Evolutionary conservation across 768 basidiomycete genomes (phyloP), one percentile per base, ranked within the genome.

Genomic region (Boletus patriciae): DNA sequence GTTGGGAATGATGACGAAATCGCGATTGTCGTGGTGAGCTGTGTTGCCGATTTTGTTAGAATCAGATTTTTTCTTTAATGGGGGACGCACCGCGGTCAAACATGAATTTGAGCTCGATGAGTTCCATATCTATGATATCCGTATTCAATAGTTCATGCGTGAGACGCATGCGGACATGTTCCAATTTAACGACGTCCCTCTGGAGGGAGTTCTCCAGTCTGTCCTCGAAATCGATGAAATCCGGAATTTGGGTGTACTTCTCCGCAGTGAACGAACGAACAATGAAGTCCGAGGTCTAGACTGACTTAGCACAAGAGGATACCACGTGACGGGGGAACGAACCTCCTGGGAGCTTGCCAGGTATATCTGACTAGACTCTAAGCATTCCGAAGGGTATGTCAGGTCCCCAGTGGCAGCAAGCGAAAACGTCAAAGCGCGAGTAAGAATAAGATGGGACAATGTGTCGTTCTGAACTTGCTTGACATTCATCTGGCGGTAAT

Each of bases 391-490:
- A 23, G 83, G 77, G 70, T 84, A 82, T 1, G 90, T 87, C 29
- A 94, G 70, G 64, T 94, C 92, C 9, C 92, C 92, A 15, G 76
- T 81, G 5, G 88, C 78, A 43, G 89, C 86, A 38, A 88, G 74
- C 3, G 90, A 92, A 76, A 92, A 95, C 0, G 85, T 89, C 21
- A 86, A 83, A 12, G 87, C 82, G 21, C 93, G 83, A 19, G 89
- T 84, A 41, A 94, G 80, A 50, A 94, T 72, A 52, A 92, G 81
- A 67, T 96, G 91, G 2, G 91, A 92, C 9, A 97, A 77, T 1
- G 94, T 96, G 65, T 97, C 94, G 55, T 88, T 82, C 68, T 96
- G 93, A 23, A 95, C 81, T 64, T 92, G 88, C 69, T 94, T 94
- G 59, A 91, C 77, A 58, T 86, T 84, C 76, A 95, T 78, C 23